Percentiles rank a stretch among this genome's conserved stretches.
These are phyloP conservation scores for Pseudohyphozyma bogoriensis DNA, from an alignment of 768 basidiomycete genomes.

Conservation along the genomic window DNA sequence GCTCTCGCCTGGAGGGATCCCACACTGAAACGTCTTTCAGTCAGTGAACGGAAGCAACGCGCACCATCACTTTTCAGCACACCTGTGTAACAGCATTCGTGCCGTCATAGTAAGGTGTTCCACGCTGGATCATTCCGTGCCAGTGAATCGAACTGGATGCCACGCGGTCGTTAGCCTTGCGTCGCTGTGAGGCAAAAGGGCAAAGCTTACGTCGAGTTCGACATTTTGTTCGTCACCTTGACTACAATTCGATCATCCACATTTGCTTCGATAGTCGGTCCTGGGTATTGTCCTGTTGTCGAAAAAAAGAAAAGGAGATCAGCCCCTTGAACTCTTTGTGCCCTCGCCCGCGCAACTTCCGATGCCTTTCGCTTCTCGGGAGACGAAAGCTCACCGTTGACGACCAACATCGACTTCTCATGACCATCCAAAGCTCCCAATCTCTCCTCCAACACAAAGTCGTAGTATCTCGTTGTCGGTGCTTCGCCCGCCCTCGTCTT, in stretches of 20 bases:
- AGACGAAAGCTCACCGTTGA: slow-evolving; percentile 22
- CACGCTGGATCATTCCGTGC: slow-evolving; percentile 27
- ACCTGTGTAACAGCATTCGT: slow-evolving; percentile 41
- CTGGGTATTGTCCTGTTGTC: slow-evolving; percentile 2
- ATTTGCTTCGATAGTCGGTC: slow-evolving; percentile 28
- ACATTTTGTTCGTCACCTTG: slow-evolving; percentile 15
- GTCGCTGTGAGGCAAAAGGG: too few relatives aligned
- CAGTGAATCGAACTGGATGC: slow-evolving; percentile 21
- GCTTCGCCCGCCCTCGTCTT: not conserved
- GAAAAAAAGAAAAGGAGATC: not conserved
- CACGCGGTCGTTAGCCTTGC: not conserved
- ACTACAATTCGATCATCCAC: slow-evolving; percentile 22
- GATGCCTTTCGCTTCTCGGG: too few relatives aligned
- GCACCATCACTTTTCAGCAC: not conserved
- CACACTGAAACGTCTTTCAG: slow-evolving; percentile 39
- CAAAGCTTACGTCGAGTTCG: not conserved
- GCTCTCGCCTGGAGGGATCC: slow-evolving; percentile 47
- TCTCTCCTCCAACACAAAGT: slow-evolving; percentile 11
- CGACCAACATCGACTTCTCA: slow-evolving; percentile 23
- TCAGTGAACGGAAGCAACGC: too few relatives aligned
- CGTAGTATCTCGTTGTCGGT: slow-evolving; percentile 1
- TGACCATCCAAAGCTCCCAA: slow-evolving; percentile 7
- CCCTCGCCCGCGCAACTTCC: not conserved
- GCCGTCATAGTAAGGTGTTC: slow-evolving; percentile 47
- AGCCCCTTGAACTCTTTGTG: not conserved